phyloP scores from a whole-genome alignment of 805 yeast species.

The Candida xyloterini region DNA sequence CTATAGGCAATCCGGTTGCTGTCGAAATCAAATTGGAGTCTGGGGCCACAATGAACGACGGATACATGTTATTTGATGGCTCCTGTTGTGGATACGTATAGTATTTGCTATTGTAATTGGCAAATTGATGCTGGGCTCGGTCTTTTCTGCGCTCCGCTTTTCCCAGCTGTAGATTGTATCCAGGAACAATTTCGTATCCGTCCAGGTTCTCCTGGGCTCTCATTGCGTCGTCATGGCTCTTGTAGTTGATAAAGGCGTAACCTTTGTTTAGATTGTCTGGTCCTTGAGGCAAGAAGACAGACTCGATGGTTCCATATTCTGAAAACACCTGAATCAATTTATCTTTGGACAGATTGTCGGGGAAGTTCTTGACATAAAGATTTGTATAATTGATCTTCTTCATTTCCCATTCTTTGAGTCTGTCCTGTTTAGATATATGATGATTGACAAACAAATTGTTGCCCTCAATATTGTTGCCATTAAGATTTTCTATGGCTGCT shows the following conservation, averaged over 20 bases:
- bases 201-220: conserved; percentile 48
- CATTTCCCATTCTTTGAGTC: conserved; percentile 46
- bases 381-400: conserved; percentile 48
- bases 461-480: conserved; percentile 27
- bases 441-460: conserved; percentile 52
- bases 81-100: conserved; percentile 7
- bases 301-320: conserved; percentile 45
- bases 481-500: conserved; percentile 48
- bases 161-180: conserved; percentile 34
- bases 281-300: conserved; percentile 50
- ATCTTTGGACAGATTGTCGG: conserved; percentile 36
- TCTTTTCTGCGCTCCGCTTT: conserved; percentile 43
- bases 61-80: conserved; percentile 6
- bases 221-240: conserved; percentile 46
- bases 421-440: conserved; percentile 63
- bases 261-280: conserved; percentile 34
- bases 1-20: conserved; percentile 37
- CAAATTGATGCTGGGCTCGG: conserved; percentile 24
- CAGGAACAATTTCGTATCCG: conserved; percentile 37
- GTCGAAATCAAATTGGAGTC: conserved; percentile 30
- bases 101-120: conserved; percentile 14
- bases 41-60: conserved; percentile 28
- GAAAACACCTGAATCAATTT: conserved; percentile 43
- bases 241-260: conserved; percentile 55
- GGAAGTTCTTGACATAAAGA: conserved; percentile 53